phyloP scores from a whole-genome alignment of 2,329 filamentous ascomycete genomes.

The Claviceps africana region DNA sequence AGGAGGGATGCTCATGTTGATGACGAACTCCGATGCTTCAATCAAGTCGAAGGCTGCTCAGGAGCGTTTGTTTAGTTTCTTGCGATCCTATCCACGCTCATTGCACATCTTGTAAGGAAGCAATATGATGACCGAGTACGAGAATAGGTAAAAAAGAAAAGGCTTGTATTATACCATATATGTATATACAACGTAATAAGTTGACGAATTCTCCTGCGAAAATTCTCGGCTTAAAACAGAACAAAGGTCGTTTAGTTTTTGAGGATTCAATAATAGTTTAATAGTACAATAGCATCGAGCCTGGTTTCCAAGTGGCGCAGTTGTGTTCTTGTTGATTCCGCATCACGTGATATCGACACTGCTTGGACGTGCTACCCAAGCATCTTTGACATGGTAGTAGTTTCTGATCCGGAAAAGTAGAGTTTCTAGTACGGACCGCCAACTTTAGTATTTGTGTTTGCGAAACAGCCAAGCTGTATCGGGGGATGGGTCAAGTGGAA shows the following conservation, averaged over 20 bases:
- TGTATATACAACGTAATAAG: background rate
- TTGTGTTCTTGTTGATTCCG: background rate
- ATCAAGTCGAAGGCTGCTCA: background rate
- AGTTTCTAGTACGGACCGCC: too few relatives aligned
- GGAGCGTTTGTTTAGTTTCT: background rate
- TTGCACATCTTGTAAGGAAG: background rate
- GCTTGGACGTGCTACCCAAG: background rate
- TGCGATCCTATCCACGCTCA: background rate
- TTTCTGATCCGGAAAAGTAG: background rate
- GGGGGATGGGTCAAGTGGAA: background rate
- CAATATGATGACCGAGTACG: background rate
- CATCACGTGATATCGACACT: background rate
- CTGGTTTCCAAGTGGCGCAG: background rate
- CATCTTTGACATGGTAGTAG: background rate
- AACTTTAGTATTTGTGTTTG: too few relatives aligned
- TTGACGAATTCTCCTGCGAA: background rate
- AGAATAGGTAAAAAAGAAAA: background rate
- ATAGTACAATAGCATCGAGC: background rate
- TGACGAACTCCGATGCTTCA: background rate
- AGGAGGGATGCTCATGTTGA: constrained; percentile 51
- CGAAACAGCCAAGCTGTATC: too few relatives aligned
- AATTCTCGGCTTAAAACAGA: background rate
- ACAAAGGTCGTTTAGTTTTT: background rate
- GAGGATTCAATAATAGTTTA: background rate
- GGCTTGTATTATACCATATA: background rate